Conservation (phyloP, 2,329 filamentous ascomycete species). For the Diaporthe velutina region DNA sequence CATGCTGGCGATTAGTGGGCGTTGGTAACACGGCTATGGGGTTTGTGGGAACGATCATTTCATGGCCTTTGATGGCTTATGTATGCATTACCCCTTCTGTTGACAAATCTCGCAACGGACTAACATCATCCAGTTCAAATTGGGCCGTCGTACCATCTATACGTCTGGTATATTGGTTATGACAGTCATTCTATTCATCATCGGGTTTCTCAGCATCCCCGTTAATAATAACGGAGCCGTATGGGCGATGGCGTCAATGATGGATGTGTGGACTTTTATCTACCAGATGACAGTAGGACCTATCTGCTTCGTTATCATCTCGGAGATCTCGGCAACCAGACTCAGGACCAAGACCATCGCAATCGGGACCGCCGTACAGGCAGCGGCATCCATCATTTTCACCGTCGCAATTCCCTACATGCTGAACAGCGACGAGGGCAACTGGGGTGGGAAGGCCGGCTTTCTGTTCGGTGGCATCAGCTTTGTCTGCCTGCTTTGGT, state of each 20-base stretch:
- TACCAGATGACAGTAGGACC: constrained; percentile 63
- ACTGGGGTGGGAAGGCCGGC: constrained; percentile 62
- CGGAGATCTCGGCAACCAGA: constrained; percentile 60
- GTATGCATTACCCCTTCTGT: background rate
- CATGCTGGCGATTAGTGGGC: constrained; percentile 45
- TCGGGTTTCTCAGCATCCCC: constrained; percentile 18
- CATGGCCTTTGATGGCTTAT: constrained; percentile 63
- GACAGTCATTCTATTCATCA: constrained; percentile 52
- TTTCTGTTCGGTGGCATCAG: constrained; percentile 61
- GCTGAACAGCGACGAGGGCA: constrained; percentile 60
- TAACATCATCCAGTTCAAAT: constrained; percentile 29
- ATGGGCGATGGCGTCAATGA: constrained; percentile 61
- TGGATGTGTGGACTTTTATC: constrained; percentile 58
- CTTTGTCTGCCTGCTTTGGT: constrained; percentile 60
- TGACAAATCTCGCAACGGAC: too few species aligned
- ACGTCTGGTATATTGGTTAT: constrained; percentile 55
- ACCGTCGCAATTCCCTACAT: constrained; percentile 62
- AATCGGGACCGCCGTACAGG: constrained; percentile 52
- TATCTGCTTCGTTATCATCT: constrained; percentile 57
- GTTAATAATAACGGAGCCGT: constrained; percentile 42
- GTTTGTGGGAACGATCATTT: constrained; percentile 63
- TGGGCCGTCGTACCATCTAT: constrained; percentile 65
- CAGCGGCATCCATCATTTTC: constrained; percentile 64
- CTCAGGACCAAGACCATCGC: constrained; percentile 61
- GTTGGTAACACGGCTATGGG: constrained; percentile 64